Evolutionary conservation across 805 yeast genomes (phyloP), one percentile per base, ranked within the genome.

Genomic region (Candida schatavii): DNA sequence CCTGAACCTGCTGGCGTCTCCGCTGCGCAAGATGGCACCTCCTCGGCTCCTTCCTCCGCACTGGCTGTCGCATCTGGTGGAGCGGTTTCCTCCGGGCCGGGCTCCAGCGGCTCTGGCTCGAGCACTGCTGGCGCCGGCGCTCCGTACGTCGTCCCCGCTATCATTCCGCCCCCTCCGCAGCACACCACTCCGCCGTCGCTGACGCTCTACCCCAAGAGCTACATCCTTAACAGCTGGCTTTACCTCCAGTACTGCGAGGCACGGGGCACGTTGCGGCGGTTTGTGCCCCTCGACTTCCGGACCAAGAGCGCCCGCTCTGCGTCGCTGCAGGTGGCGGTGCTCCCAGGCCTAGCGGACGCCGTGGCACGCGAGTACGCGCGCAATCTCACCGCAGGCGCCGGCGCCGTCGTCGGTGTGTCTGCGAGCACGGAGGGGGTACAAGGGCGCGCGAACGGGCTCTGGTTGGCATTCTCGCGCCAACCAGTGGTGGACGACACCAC

Each of bases 191-290:
- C n/a, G n/a, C 28, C 28, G 10, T 3, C 4, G n/a, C 22, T 14
- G 19, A 14, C 19, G 11, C 13, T 29, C 4, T 38, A 9, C 35
- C 29, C 35, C 14, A 22, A 21, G 15, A 23, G 41, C 15, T 38
- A 38, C 35, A 18, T 38, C 4, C 27, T 31, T 10, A 38, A 29
- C 25, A 29, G 21, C 27, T 38, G 27, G 20, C 27, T 29, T 19
- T 29, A 17, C 17, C 5, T 38, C 7, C n/a, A 13, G 17, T n/a
- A 17, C n/a, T 14, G 18, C 10, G 9, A 17, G 14, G n/a, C 20
- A 15, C 3, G 25, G 5, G 25, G 15, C 27, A 27, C 9, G 11
- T 38, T 34, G 41, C 13, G 35, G 17, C 19, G 22, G 11, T 31
- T 26, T 19, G 29, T 38, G 7, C 41, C 41, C 19, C 22, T 29